Conservation (phyloP, 495 filamentous ascomycete genomes). For the Hypoxylon lenormandii region DNA sequence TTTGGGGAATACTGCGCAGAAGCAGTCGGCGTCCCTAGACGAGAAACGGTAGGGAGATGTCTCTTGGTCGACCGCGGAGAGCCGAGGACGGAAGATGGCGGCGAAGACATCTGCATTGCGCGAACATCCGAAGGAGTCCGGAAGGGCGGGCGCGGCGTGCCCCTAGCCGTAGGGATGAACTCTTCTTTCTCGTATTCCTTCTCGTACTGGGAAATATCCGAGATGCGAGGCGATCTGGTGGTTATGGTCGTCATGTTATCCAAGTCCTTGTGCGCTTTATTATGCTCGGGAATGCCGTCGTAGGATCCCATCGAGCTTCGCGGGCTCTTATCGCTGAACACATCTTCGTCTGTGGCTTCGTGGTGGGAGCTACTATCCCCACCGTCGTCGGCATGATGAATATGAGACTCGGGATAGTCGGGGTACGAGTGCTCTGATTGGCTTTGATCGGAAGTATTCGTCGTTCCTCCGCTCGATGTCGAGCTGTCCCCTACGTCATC, state of each 20-base stretch:
- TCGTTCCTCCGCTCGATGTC: slow-evolving; percentile 50
- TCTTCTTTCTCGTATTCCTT: slow-evolving; percentile 58
- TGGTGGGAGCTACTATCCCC: slow-evolving; percentile 59
- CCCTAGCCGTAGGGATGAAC: slow-evolving; percentile 56
- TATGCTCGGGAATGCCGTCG: slow-evolving; percentile 46
- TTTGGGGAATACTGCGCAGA: slow-evolving; percentile 66
- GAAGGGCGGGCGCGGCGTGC: slow-evolving; percentile 57
- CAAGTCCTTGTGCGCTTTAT: slow-evolving; percentile 32
- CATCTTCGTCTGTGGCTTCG: slow-evolving; percentile 65
- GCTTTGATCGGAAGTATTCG: slow-evolving; percentile 45
- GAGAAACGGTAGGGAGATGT: slow-evolving; percentile 61
- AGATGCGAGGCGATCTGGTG: slow-evolving; percentile 59
- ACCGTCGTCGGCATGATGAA: slow-evolving; percentile 48
- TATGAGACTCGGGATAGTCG: slow-evolving; percentile 29
- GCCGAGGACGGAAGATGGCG: slow-evolving; percentile 63
- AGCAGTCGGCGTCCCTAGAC: slow-evolving; percentile 59
- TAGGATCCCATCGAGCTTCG: slow-evolving; percentile 61
- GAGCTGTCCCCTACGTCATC: slow-evolving; percentile 51
- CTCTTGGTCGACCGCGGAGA: slow-evolving; percentile 62
- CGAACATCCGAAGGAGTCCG: slow-evolving; percentile 78
- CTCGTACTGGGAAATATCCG: slow-evolving; percentile 56
- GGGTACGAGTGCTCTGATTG: slow-evolving; percentile 42
- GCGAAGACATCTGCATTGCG: slow-evolving; percentile 81
- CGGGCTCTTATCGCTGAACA: slow-evolving; percentile 66
- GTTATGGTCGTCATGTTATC: slow-evolving; percentile 54